Base-by-base conservation (phyloP, 352 stramenopile species). In the Phytophthora syringae region DNA sequence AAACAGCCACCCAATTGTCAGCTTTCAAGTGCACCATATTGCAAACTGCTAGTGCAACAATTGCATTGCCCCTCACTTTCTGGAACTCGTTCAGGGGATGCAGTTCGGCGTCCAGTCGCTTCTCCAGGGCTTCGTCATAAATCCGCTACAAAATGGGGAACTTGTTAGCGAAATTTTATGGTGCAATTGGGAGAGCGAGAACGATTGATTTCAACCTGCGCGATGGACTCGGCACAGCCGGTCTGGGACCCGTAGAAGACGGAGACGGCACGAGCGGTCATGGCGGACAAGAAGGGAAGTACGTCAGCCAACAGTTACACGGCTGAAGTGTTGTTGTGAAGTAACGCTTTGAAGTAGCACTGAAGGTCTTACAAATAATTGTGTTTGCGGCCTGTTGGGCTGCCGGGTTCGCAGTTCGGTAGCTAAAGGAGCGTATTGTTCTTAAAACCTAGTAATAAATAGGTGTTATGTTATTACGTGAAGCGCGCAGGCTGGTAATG, bases 161-260 rank as follows among this genome's bases (percentile, higher is more conserved):
- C 34, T 27, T 54, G 39, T 11, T 6, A n/a, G n/a, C n/a, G n/a
- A n/a, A n/a, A n/a, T n/a, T n/a, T n/a, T n/a, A n/a, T n/a, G n/a
- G 22, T 52, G 39, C 25, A 21, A 43, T 54, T 39, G 12, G 5
- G 16, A 21, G 37, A n/a, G 9, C 5, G 12, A 20, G 13, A 7
- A 43, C 16, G 37, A 39, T 5, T 1, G 37, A 43, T 2, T 10
- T 13, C 15, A 40, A 92, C 88, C 80, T 93, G 79, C 18, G 87
- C 87, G 60, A 97, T 97, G 47, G 79, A 92, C 72, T 95, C 78
- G 40, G 87, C 84, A 54, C 87, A 93, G 13, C 90, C 90, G n/a
- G 90, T 97, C 76, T 97, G 86, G 37, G 87, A 96, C 30, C 86
- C 90, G 71, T 91, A 97, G 66, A 93, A 86, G 44, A 96, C 74